phyloP scores from a whole-genome alignment of 768 basidiomycete genomes.

The Russula earlei region DNA sequence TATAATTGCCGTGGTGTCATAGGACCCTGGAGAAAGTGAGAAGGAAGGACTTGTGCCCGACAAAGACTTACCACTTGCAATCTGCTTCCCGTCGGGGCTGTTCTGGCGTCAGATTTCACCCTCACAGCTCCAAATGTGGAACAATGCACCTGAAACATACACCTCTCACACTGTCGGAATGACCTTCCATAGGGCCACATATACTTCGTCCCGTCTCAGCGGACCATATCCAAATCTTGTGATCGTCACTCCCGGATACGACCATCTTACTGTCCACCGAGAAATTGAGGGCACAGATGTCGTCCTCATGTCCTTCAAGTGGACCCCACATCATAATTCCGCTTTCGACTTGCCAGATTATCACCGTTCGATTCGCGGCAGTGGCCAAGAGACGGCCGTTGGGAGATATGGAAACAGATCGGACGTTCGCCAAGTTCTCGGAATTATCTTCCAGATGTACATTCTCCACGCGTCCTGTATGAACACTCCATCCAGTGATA shows the following conservation, averaged over 20 bases:
- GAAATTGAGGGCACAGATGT: slow-evolving; percentile 10
- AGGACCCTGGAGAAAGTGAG: slow-evolving; percentile 3
- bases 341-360: slow-evolving; percentile 14
- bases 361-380: neutral
- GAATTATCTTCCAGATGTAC: neutral
- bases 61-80: slow-evolving; percentile 5
- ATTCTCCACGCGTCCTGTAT: neutral
- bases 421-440: neutral
- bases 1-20: slow-evolving; percentile 4
- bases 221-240: slow-evolving; percentile 12
- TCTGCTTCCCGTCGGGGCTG: slow-evolving; percentile 14
- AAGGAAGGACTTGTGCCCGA: no score
- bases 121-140: neutral
- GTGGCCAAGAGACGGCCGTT: slow-evolving; percentile 11
- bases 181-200: slow-evolving; percentile 11
- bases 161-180: neutral
- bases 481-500: neutral
- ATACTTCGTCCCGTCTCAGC: slow-evolving; percentile 4
- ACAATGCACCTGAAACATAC: slow-evolving; percentile 11
- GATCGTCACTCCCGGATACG: slow-evolving; percentile 16
- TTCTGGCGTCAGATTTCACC: neutral
- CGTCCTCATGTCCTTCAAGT: slow-evolving; percentile 14
- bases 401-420: slow-evolving; percentile 13
- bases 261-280: slow-evolving; percentile 15
- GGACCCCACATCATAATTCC: slow-evolving; percentile 11